A percentile compares a stretch with the other conserved stretches of the same genome.
Conservation (phyloP, 768 basidiomycete species). For the Phlegmacium glaucopus region DNA sequence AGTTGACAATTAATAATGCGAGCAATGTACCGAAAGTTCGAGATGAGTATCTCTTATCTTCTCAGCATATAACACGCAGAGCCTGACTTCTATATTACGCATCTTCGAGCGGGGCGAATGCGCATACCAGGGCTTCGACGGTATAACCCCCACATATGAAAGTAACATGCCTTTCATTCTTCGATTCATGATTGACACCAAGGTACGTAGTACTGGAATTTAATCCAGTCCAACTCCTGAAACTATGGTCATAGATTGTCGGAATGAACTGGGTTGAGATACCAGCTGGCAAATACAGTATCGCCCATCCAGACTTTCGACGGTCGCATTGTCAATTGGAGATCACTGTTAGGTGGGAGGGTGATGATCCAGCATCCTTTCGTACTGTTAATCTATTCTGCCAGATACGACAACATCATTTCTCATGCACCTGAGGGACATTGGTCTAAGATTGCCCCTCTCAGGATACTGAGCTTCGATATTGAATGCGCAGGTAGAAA, state of each 20-base stretch:
- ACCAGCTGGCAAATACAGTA: conserved; percentile 73
- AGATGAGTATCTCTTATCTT: conserved; percentile 59
- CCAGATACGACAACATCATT: conserved; percentile 79
- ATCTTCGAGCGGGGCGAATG: conserved; percentile 76
- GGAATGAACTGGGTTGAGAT: conserved; percentile 99
- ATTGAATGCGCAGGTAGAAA: conserved; percentile 99
- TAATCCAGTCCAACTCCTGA: too few relatives aligned
- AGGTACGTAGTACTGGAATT: conserved; percentile 42
- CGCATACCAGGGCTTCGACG: conserved; percentile 55
- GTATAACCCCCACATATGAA: conserved; percentile 72
- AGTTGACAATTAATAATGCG: conserved; percentile 72
- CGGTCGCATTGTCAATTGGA: conserved; percentile 89
- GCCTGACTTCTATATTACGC: conserved; percentile 33
- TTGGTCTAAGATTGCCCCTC: conserved; percentile 90
- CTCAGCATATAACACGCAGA: neutral
- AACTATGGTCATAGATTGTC: conserved; percentile 55
- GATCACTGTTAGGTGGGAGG: conserved; percentile 62
- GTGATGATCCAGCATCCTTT: neutral
- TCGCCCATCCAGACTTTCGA: conserved; percentile 37
- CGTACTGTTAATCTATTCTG: neutral
- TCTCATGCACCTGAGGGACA: conserved; percentile 90
- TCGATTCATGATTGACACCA: conserved; percentile 97
- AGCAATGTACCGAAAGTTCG: conserved; percentile 81
- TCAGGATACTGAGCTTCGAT: conserved; percentile 95
- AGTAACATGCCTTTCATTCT: conserved; percentile 91